Evolutionary conservation across 2,329 filamentous ascomycete genomes (phyloP).

Genomic region (Mycocentrospora acerina): DNA sequence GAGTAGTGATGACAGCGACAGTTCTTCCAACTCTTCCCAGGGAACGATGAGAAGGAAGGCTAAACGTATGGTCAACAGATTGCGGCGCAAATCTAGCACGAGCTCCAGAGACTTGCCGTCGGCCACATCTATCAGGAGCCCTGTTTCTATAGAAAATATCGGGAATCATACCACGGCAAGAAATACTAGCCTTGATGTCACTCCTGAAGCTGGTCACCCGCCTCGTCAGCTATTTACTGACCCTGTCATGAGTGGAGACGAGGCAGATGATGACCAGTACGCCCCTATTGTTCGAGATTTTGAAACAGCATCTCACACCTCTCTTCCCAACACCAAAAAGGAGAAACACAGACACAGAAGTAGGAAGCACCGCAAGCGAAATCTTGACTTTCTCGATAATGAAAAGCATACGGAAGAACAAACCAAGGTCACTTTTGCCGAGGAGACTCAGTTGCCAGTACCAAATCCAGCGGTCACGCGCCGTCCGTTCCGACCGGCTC

Average conservation of each 20-base stretch:
- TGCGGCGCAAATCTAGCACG: conserved; percentile 74
- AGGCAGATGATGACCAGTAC: conserved; percentile 54
- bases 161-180: conserved; percentile 38
- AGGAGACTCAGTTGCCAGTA: conserved; percentile 32
- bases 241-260: conserved; percentile 54
- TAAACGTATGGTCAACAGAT: conserved; percentile 71
- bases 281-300: conserved; percentile 52
- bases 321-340: conserved; percentile 39
- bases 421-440: conserved; percentile 44
- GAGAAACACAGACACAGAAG: conserved; percentile 49
- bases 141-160: conserved; percentile 46
- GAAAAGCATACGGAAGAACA: conserved; percentile 22
- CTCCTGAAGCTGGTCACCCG: conserved; percentile 12
- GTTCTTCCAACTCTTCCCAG: conserved; percentile 62
- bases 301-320: conserved; percentile 41
- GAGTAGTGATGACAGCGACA: conserved; percentile 62
- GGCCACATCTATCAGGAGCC: conserved; percentile 48
- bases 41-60: conserved; percentile 75
- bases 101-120: conserved; percentile 65
- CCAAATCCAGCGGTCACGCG: conserved; percentile 54
- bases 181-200: conserved; percentile 23
- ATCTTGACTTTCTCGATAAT: conserved; percentile 24
- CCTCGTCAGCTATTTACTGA: conserved; percentile 43
- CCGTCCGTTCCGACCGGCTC: conserved; percentile 59
- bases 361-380: conserved; percentile 46